phyloP scores from a whole-genome alignment of 208 protist species.

The Porcisia deanei region DNA sequence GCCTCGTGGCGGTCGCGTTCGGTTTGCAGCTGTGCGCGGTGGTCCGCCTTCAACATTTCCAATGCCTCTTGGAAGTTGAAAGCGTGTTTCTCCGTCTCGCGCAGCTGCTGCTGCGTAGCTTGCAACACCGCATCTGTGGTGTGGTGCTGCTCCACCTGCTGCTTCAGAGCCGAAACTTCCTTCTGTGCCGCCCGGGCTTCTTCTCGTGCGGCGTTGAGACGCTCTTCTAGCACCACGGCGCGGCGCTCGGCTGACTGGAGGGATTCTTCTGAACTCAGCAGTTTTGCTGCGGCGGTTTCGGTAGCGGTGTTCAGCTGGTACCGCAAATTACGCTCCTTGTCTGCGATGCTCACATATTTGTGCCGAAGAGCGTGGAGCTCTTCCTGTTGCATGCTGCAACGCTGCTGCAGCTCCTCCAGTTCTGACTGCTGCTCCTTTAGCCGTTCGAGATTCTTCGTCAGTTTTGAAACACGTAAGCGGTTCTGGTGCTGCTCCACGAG shows the following conservation, averaged over 20 bases:
- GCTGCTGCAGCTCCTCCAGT: slow-evolving; percentile 21
- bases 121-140: slow-evolving; percentile 15
- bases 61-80: slow-evolving; percentile 27
- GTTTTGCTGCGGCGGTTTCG: slow-evolving; percentile 11
- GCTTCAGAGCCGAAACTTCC: slow-evolving; percentile 12
- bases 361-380: slow-evolving; percentile 25
- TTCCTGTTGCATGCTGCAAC: slow-evolving; percentile 14
- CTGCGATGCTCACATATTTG: slow-evolving; percentile 18
- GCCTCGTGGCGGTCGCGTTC: slow-evolving; percentile 10
- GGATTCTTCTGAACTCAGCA: slow-evolving; percentile 10
- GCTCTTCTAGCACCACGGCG: slow-evolving; percentile 24
- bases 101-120: slow-evolving; percentile 27
- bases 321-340: slow-evolving; percentile 30
- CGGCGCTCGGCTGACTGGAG: slow-evolving; percentile 13
- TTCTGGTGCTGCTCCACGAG: slow-evolving; percentile 20
- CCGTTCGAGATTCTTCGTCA: slow-evolving; percentile 23
- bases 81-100: slow-evolving; percentile 23
- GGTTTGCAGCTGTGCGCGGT: slow-evolving; percentile 8
- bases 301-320: slow-evolving; percentile 18
- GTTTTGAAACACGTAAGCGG: slow-evolving; percentile 13
- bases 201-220: slow-evolving; percentile 17
- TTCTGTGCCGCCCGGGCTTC: slow-evolving; percentile 28
- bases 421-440: slow-evolving; percentile 17
- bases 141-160: slow-evolving; percentile 13
- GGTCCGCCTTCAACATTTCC: slow-evolving; percentile 16